Percentiles rank a stretch among this genome's conserved stretches.
phyloP scores from a whole-genome alignment of 352 stramenopile species.

The Pythium coloratum region DNA sequence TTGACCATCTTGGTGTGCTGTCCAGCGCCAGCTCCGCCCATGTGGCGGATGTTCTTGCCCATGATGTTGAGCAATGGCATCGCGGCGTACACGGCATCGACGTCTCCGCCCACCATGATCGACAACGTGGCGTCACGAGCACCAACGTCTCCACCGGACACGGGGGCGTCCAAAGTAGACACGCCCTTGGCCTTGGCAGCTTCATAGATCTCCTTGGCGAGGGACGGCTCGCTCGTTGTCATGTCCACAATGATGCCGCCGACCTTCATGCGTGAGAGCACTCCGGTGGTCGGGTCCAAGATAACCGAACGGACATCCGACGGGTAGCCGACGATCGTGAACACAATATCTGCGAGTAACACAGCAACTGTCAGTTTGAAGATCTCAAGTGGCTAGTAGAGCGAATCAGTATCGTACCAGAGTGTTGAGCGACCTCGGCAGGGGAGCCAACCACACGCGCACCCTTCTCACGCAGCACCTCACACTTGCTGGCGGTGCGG shows the following conservation, averaged over 20 bases:
- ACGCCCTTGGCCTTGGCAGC: conserved; percentile 68
- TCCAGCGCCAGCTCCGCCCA: conserved; percentile 77
- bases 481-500: conserved; percentile 81
- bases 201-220: conserved; percentile 89
- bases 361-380: neutral
- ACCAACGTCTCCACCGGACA: conserved; percentile 88
- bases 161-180: conserved; percentile 76
- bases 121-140: conserved; percentile 83
- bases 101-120: conserved; percentile 91
- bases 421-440: conserved; percentile 74
- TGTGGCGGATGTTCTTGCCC: conserved; percentile 89
- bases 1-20: conserved; percentile 94
- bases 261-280: conserved; percentile 70
- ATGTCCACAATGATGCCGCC: conserved; percentile 90
- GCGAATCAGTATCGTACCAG: conserved; percentile 34
- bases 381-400: neutral
- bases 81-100: conserved; percentile 72
- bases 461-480: conserved; percentile 71
- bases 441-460: conserved; percentile 72
- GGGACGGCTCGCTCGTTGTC: conserved; percentile 85
- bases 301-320: conserved; percentile 82
- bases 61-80: conserved; percentile 89
- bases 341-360: conserved; percentile 74
- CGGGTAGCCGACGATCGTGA: conserved; percentile 89
- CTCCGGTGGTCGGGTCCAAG: conserved; percentile 58